phyloP scores from a whole-genome alignment of 2,329 filamentous ascomycete species.

The Colletotrichum lupini region DNA sequence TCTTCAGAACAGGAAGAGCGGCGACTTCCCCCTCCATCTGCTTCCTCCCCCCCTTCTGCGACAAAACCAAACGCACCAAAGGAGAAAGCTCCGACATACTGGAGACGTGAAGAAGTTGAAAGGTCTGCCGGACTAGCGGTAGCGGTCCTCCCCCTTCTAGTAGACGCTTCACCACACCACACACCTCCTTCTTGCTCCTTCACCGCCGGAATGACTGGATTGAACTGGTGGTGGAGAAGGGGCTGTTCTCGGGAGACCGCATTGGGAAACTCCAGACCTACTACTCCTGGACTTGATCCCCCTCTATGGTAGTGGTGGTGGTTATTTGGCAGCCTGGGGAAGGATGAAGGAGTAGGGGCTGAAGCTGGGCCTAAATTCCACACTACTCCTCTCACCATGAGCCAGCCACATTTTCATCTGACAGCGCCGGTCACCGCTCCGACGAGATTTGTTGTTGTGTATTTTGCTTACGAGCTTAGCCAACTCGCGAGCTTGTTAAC shows the following conservation, averaged over 20 bases:
- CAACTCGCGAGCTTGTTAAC: not conserved
- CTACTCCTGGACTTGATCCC: not conserved
- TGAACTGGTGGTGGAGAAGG: not conserved
- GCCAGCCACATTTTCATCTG: not conserved
- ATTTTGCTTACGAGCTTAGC: not conserved
- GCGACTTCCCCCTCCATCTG: not conserved
- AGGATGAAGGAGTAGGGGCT: not conserved
- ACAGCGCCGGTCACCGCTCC: not conserved
- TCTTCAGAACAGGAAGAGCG: not conserved
- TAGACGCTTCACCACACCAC: not conserved
- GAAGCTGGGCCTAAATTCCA: not conserved
- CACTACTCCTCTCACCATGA: not conserved
- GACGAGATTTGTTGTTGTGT: not conserved
- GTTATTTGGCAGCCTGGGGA: not conserved
- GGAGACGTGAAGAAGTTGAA: not conserved
- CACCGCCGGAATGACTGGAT: not conserved
- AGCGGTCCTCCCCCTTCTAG: not conserved
- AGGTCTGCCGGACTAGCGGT: not conserved
- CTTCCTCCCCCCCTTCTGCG: not conserved
- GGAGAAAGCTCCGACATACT: not conserved
- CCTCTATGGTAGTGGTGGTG: not conserved
- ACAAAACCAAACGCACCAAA: not conserved
- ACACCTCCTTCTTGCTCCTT: not conserved
- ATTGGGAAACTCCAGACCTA: slow-evolving; percentile 12
- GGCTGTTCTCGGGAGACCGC: slow-evolving; percentile 22